Evolutionary conservation across 768 basidiomycete genomes (phyloP).

Genomic region (Clavulina sp.): DNA sequence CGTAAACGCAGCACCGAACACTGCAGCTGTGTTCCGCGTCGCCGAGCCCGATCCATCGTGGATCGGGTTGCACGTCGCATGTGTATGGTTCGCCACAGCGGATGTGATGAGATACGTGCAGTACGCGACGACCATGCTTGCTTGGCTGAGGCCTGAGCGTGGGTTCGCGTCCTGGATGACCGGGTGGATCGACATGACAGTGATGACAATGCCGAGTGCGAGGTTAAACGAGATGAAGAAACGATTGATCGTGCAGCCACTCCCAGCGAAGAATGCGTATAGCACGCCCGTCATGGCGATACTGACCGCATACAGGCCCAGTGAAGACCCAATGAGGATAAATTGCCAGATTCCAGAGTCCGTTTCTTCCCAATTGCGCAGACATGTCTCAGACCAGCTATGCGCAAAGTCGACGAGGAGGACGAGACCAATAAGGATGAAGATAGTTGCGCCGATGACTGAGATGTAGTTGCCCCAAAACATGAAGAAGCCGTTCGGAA

Average conservation of each 20-base stretch:
- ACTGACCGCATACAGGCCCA: constrained; percentile 67
- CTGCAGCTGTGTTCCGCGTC: constrained; percentile 69
- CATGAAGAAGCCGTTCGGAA: constrained; percentile 95
- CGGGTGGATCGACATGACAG: constrained; percentile 68
- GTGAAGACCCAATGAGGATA: constrained; percentile 84
- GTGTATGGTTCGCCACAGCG: constrained; percentile 83
- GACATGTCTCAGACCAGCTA: constrained; percentile 92
- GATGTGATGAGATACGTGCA: constrained; percentile 91
- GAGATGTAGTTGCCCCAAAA: constrained; percentile 93
- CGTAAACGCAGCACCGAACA: constrained; percentile 87
- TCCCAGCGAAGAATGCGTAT: constrained; percentile 79
- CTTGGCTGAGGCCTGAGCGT: constrained; percentile 85
- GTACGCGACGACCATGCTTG: constrained; percentile 93
- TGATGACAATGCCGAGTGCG: constrained; percentile 57
- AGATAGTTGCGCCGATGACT: constrained; percentile 79
- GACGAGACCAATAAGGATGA: constrained; percentile 93
- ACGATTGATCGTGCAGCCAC: constrained; percentile 80
- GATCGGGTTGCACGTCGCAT: constrained; percentile 72
- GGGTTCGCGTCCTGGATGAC: constrained; percentile 83
- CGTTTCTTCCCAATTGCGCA: constrained; percentile 85
- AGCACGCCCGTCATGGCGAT: constrained; percentile 77
- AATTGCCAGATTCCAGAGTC: constrained; percentile 89
- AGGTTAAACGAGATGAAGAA: constrained; percentile 96
- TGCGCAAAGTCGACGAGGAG: constrained; percentile 98
- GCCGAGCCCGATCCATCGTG: constrained; percentile 38